phyloP scores from a whole-genome alignment of 2,329 filamentous ascomycete species.

The Colletotrichum lindemuthianum region DNA sequence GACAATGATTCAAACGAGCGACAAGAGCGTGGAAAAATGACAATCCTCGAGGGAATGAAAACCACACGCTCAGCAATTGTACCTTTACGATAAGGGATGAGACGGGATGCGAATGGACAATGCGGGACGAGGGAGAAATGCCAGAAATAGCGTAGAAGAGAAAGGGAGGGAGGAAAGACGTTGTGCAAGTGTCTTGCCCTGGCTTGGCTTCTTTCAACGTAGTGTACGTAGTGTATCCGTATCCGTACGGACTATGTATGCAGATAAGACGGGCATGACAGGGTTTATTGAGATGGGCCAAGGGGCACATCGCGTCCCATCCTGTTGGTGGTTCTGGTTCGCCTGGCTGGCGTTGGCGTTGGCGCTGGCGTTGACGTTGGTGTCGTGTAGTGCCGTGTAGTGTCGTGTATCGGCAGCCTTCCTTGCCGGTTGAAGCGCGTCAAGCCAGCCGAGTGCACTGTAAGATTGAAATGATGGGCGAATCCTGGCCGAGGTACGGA shows the following conservation, averaged over 20 bases:
- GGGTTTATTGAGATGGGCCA: not conserved
- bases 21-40: not conserved
- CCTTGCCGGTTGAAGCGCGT: conserved; percentile 1
- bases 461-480: too few relatives aligned
- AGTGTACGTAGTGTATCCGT: too few relatives aligned
- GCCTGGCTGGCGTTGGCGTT: conserved; percentile 11
- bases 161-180: not conserved
- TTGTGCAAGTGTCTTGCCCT: too few relatives aligned
- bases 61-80: too few relatives aligned
- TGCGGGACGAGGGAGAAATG: too few relatives aligned
- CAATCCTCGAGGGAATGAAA: conserved; percentile 1
- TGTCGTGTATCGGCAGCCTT: conserved; percentile 14
- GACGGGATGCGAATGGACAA: not conserved
- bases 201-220: too few relatives aligned
- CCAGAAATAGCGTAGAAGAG: not conserved
- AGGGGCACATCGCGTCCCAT: conserved; percentile 9
- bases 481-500: too few relatives aligned
- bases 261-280: not conserved
- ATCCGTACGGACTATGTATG: too few relatives aligned
- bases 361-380: conserved; percentile 13
- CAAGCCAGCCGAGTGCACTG: too few relatives aligned
- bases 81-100: not conserved
- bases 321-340: conserved; percentile 2
- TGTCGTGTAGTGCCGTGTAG: conserved; percentile 7
- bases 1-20: conserved; percentile 15